Evolutionary conservation across 495 filamentous ascomycete genomes (phyloP), one percentile per base, ranked within the genome.

Genomic region (Xylaria flabelliformis): DNA sequence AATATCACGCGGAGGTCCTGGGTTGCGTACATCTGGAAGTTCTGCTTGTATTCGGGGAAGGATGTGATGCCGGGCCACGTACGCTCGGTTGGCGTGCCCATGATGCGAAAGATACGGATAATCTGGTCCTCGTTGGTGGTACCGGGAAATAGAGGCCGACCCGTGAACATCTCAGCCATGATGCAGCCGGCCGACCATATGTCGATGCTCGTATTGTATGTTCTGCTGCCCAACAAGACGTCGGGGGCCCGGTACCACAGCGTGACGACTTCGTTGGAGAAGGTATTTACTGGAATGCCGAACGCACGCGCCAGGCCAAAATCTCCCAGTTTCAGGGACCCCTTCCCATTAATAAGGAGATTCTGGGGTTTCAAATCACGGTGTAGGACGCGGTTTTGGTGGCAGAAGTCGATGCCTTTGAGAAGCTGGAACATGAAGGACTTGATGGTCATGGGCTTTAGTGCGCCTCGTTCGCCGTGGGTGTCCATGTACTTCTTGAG

Each of bases 401-500:
- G 95, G 81, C 95, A 98, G 79, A 98, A 98, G 46, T 94, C 95
- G 78, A 97, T 97, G 46, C 95, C 95, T 77, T 92, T 90, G 50
- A 98, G 88, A 19, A 98, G 89, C 81, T 98, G 95, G 83, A 94
- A 92, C 94, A 97, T 97, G 87, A 97, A 98, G 32, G 92, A 95
- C 82, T 97, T 98, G 86, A 98, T 97, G 50, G 92, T 94, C 50
- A 86, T 82, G 41, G 93, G 92, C 78, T 95, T 92, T 51, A 98
- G 84, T 29, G 92, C 91, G 39, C 95, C 94, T 67, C 93, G 88
- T 56, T 95, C 91, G 74, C 93, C 92, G 36, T 92, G 88, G 21
- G 90, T 91, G 76, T 99, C 96, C 96, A 99, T 99, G 83, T 97
- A 98, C 80, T 95, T 96, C 87, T 99, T 99, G n/a, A 99, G 85